Conservation (phyloP, 2,329 filamentous ascomycete species). For the Corniculantispora saksenae region DNA sequence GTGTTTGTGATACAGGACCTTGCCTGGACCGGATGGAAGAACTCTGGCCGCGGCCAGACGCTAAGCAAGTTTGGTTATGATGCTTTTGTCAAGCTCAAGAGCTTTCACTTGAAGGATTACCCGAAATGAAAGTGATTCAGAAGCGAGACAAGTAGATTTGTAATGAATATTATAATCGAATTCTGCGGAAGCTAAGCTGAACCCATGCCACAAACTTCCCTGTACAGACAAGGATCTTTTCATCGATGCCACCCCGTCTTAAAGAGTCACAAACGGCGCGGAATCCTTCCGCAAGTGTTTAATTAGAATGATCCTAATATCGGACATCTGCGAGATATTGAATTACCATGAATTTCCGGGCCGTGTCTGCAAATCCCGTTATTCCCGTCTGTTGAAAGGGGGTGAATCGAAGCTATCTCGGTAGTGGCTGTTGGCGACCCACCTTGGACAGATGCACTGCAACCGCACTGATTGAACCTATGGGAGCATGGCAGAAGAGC, state of each 20-base stretch:
- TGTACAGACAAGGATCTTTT: neutral
- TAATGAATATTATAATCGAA: neutral
- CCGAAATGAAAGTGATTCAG: constrained; percentile 51
- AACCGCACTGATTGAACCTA: too few relatives aligned
- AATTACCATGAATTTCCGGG: too few relatives aligned
- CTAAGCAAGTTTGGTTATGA: constrained; percentile 90
- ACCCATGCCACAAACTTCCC: neutral
- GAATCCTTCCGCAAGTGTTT: neutral
- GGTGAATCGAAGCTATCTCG: neutral
- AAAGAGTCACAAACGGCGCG: neutral
- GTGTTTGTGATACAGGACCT: constrained; percentile 62
- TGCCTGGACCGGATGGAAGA: constrained; percentile 98
- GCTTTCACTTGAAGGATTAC: constrained; percentile 86
- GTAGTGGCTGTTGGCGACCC: neutral
- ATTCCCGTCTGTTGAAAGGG: neutral
- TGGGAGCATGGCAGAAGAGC: neutral
- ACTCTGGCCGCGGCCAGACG: constrained; percentile 89
- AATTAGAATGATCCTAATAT: neutral
- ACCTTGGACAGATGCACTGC: neutral
- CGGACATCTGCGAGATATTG: too few relatives aligned
- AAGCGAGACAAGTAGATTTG: neutral
- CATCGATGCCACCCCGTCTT: neutral
- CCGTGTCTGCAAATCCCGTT: neutral
- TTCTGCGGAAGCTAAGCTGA: neutral
- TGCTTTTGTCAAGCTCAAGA: constrained; percentile 95